phyloP scores from a whole-genome alignment of 2,329 filamentous ascomycete genomes.

The Fusarium sp. region DNA sequence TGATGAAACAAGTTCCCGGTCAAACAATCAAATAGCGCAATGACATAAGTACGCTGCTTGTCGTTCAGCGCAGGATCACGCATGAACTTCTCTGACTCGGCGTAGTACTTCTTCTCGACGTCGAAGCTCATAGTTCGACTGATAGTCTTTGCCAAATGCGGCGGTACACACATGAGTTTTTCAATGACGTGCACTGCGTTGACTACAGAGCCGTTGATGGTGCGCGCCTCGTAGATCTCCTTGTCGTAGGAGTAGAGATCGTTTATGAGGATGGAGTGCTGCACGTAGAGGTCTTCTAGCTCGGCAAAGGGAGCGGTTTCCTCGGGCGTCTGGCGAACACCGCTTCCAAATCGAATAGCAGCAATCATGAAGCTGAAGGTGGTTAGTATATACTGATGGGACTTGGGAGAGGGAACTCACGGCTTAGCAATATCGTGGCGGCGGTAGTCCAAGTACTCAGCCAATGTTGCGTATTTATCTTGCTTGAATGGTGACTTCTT shows the following conservation, averaged over 20 bases:
- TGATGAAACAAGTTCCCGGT: constrained; percentile 16
- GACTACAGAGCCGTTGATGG: not conserved
- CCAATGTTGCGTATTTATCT: constrained; percentile 1
- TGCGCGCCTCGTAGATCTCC: constrained; percentile 12
- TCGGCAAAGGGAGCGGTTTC: constrained; percentile 7
- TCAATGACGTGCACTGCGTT: constrained; percentile 16
- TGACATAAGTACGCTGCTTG: not conserved
- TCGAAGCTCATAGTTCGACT: constrained; percentile 4
- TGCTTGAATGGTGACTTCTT: constrained; percentile 20
- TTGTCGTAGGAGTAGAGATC: constrained; percentile 27
- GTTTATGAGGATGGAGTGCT: constrained; percentile 9
- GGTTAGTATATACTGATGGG: not conserved
- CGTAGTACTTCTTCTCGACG: constrained; percentile 21
- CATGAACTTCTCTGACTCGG: constrained; percentile 7
- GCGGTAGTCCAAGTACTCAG: constrained; percentile 12
- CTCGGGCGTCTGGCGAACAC: not conserved
- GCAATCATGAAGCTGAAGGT: constrained; percentile 8
- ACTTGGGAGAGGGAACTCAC: not conserved
- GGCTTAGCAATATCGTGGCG: constrained; percentile 11
- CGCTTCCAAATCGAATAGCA: constrained; percentile 15
- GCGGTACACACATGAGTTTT: not conserved
- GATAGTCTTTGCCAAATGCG: constrained; percentile 1
- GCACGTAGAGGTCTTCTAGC: constrained; percentile 10
- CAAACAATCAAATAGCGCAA: constrained; percentile 8
- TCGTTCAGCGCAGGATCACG: not conserved